phyloP scores from a whole-genome alignment of 495 filamentous ascomycete species.

The Tuber umbilicatum region DNA sequence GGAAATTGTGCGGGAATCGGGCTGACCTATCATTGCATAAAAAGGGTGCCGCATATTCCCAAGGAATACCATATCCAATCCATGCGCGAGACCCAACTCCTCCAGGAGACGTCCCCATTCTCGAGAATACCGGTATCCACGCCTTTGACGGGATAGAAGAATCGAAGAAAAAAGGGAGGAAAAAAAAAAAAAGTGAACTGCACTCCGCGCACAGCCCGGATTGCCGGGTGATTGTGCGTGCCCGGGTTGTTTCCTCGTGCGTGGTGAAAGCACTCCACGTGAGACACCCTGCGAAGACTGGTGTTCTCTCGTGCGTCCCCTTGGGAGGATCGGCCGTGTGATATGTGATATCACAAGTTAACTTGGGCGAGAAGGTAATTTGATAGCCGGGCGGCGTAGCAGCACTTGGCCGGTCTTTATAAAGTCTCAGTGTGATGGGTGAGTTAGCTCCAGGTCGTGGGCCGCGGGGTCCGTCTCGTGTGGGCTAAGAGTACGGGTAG shows the following conservation, averaged over 20 bases:
- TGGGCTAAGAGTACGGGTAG: background rate
- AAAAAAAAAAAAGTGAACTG: background rate
- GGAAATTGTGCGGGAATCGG: background rate
- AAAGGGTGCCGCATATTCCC: background rate
- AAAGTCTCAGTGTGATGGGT: background rate
- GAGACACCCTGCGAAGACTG: background rate
- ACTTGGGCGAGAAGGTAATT: background rate
- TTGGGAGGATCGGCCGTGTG: background rate
- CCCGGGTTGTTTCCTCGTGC: background rate
- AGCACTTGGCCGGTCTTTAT: background rate
- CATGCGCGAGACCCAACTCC: background rate
- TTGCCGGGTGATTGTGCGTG: background rate
- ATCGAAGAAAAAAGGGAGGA: background rate
- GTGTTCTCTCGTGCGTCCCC: background rate
- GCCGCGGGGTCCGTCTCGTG: background rate
- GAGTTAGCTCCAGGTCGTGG: background rate
- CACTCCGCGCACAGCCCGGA: background rate
- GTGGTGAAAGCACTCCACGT: background rate
- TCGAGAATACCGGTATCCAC: background rate
- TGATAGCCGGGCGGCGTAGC: background rate
- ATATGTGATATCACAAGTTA: slow-evolving; percentile 3
- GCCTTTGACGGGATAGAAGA: background rate
- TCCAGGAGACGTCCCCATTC: background rate
- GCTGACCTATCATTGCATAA: background rate
- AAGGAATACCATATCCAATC: background rate